These are phyloP conservation scores for Aspergillus sp. DNA, from an alignment of 2,329 filamentous ascomycete species.

Conservation along the genomic window DNA sequence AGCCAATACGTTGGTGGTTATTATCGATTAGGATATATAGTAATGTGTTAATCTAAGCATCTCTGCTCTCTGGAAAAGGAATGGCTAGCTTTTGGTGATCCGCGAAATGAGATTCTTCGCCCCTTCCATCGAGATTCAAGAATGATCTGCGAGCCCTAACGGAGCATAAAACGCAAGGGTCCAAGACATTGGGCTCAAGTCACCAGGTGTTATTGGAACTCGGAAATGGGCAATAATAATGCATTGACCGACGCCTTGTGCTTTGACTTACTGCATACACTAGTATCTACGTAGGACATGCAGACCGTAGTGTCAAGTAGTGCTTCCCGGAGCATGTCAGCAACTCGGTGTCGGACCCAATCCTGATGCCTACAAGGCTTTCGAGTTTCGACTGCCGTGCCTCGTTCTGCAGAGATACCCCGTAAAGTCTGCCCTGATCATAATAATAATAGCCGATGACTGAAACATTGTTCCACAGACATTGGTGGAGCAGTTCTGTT, in stretches of 20 bases:
- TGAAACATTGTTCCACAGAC: conserved; percentile 1
- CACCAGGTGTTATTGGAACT: background rate
- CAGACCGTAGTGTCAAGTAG: too few species aligned
- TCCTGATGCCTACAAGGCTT: too few species aligned
- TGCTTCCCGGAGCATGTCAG: too few species aligned
- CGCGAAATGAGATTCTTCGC: background rate
- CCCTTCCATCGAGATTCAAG: background rate
- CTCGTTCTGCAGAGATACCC: too few species aligned
- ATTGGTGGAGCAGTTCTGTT: conserved; percentile 4
- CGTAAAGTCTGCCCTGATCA: background rate
- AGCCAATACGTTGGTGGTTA: background rate
- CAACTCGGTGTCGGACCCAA: too few species aligned
- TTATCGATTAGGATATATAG: background rate
- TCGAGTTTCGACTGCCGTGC: too few species aligned
- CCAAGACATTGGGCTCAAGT: background rate
- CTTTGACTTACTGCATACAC: background rate
- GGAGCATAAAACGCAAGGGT: background rate
- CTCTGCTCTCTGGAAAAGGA: conserved; percentile 9
- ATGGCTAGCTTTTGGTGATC: background rate
- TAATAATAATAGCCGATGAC: background rate
- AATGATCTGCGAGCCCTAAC: background rate
- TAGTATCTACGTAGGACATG: too few species aligned
- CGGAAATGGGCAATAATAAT: background rate
- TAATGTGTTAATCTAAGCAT: conserved; percentile 4
- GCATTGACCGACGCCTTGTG: background rate